Percentiles rank a stretch among this genome's conserved stretches.
These are phyloP conservation scores for Fomitopsis serialis DNA, from an alignment of 768 basidiomycete genomes.

Conservation along the genomic window DNA sequence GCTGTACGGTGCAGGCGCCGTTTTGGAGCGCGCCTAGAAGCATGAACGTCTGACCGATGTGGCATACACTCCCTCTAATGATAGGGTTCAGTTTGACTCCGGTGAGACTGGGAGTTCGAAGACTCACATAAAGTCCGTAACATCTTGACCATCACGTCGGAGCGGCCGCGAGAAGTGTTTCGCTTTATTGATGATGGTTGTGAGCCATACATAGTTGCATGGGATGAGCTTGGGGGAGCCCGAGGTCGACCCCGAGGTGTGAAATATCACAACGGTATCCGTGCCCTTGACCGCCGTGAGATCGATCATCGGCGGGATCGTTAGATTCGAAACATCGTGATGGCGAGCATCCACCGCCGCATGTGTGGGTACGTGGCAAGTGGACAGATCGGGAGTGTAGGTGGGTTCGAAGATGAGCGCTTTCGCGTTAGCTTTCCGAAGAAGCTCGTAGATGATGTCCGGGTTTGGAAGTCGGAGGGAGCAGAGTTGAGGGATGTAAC, in stretches of 20 bases:
- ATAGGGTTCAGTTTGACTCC: too few relatives aligned
- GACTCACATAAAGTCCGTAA: conserved; percentile 62
- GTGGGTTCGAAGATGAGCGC: conserved; percentile 61
- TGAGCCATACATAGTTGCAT: conserved; percentile 57
- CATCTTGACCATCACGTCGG: conserved; percentile 50
- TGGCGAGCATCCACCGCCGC: conserved; percentile 35
- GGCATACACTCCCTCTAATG: conserved; percentile 80
- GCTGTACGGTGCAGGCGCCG: conserved; percentile 63
- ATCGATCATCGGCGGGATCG: conserved; percentile 44
- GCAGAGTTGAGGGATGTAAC: conserved; percentile 69
- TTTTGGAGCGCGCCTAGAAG: conserved; percentile 63
- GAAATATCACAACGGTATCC: conserved; percentile 59
- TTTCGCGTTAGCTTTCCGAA: conserved; percentile 48
- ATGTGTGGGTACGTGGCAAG: conserved; percentile 46
- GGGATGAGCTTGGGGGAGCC: conserved; percentile 73
- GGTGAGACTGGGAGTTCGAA: too few relatives aligned
- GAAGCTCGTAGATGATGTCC: conserved; percentile 58
- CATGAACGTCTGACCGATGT: conserved; percentile 71
- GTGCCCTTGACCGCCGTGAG: conserved; percentile 1
- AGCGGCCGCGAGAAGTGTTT: conserved; percentile 41
- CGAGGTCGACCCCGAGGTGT: conserved; percentile 72
- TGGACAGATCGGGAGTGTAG: conserved; percentile 37
- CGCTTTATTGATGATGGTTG: conserved; percentile 52
- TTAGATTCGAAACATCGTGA: conserved; percentile 30
- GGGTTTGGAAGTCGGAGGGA: conserved; percentile 67